Evolutionary conservation across 2,329 filamentous ascomycete genomes (phyloP), one percentile per base, ranked within the genome.

Genomic region (Fusarium palustre): DNA sequence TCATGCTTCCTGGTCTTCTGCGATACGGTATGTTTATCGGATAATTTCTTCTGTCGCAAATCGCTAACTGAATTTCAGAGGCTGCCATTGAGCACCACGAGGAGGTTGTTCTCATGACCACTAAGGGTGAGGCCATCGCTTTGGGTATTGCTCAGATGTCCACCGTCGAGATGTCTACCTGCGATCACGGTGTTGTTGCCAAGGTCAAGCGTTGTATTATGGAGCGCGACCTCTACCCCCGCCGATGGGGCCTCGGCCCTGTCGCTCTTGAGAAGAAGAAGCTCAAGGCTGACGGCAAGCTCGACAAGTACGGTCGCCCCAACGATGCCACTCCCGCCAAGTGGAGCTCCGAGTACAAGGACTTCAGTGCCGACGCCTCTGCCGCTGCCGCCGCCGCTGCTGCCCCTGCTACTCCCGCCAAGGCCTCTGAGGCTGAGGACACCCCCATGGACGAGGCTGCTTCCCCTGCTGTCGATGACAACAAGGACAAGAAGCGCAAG

Each of bases 121-220:
- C 96, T 77, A 99, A 99, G 88, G 96, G 96, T 76, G 96, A 99
- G 85, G 96, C 96, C 45, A 97, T 99, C 77, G 96, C 96, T 63
- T 88, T 99, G 66, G 96, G 92, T 76, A 97, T 97, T 76, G 94
- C 96, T 20, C 93, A 97, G 81, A 99, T 99, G 96, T 97, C 94
- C 39, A 97, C 94, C 4, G 94, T 97, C 49, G 96, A 98, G 84
- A 92, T 99, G 82, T 93, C 93, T 31, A 95, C 94, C 34, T 98
- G 96, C 82, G 94, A 98, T 79, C 96, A 99, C 82, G 96, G 96
- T 75, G 94, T 97, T 62, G 95, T 98, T 63, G 96, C 96, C 75
- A 98, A 97, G 87, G 93, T 99, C 80, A 99, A 99, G 91, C 91
- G 96, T 76, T 97, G 94, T 82, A 99, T 99, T 82, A 99, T 99